phyloP scores from a whole-genome alignment of 2,329 filamentous ascomycete genomes.

The Nemania bipapillata region DNA sequence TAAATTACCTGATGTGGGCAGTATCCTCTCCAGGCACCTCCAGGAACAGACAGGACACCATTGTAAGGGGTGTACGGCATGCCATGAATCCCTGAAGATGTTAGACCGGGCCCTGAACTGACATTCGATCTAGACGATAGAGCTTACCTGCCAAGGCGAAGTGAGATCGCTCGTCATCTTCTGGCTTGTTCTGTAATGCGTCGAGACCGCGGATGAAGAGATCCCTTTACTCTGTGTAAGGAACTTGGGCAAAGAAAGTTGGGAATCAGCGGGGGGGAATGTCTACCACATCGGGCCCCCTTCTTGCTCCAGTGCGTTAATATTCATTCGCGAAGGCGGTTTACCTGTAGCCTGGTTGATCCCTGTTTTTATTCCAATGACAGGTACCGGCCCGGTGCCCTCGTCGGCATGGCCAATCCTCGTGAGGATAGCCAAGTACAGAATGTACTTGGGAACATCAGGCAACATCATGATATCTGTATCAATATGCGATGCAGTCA shows the following conservation, averaged over 20 bases:
- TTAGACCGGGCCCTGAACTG: conserved; percentile 2
- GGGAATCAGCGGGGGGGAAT: neutral
- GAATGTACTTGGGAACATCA: conserved; percentile 4
- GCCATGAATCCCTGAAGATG: conserved; percentile 46
- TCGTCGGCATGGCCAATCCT: conserved; percentile 18
- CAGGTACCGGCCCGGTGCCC: conserved; percentile 37
- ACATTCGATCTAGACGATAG: neutral
- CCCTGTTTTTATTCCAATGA: conserved; percentile 46
- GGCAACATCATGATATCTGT: conserved; percentile 15
- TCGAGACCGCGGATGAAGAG: conserved; percentile 61
- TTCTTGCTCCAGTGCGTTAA: conserved; percentile 57
- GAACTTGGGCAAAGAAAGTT: conserved; percentile 10
- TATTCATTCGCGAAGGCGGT: conserved; percentile 59
- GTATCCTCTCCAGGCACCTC: conserved; percentile 42
- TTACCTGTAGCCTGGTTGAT: conserved; percentile 51
- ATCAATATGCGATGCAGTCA: neutral
- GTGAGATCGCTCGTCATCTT: conserved; percentile 60
- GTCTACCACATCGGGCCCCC: conserved; percentile 46
- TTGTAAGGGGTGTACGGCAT: conserved; percentile 58
- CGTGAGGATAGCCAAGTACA: conserved; percentile 26
- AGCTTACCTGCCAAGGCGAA: conserved; percentile 61
- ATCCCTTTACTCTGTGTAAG: conserved; percentile 53
- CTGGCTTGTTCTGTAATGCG: conserved; percentile 56
- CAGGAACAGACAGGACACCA: conserved; percentile 52
- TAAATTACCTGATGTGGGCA: conserved; percentile 56